Base-by-base conservation (phyloP, 2,329 filamentous ascomycete genomes). In the Diaporthe sp. region DNA sequence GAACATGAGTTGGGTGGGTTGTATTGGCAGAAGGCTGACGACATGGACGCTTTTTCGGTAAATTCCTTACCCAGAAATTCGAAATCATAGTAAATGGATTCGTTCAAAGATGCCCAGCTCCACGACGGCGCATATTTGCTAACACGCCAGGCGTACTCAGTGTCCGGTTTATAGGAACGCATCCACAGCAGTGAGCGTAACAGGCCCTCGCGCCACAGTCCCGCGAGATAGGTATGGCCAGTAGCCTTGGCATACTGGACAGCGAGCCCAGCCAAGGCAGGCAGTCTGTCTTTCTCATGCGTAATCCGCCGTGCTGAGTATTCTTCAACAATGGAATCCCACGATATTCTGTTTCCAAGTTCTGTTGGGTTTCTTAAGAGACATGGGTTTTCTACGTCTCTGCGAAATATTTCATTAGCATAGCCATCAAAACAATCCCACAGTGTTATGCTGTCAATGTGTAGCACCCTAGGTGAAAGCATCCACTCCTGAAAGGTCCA, bases 141-240 rank as follows among this genome's bases (percentile, higher is more conserved):
- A 7, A 6, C 2, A 4, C 2, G 51, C 25, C 3, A n/a, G n/a
- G 15, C 15, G 2, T 10, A 30, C 4, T 53, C 3, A 15, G 13
- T 17, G 4, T n/a, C n/a, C n/a, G n/a, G n/a, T n/a, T n/a, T n/a
- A n/a, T n/a, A n/a, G n/a, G n/a, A n/a, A n/a, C n/a, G n/a, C n/a
- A n/a, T n/a, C 51, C n/a, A 53, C 25, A 85, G 92, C 22, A 86
- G 92, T 13, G 90, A 91, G 77, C 81, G 84, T 56, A 85, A 88
- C n/a, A 92, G 92, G 4, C 92, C 92, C 1, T 91, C 91, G 1
- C 92, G 94, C 81, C 89, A 86, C 32, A 53, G 25, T 12, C 51
- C 51, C 25, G 51, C 51, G 6, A 53, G 15, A 7, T 53, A 53
- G 17, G 5, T 53, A 13, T 53, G 10, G 4, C 27, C 27, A 15